Percentiles rank a stretch among this genome's conserved stretches.
Evolutionary conservation across 2,329 filamentous ascomycete species (phyloP).

Genomic region (Aureobasidium sp.): DNA sequence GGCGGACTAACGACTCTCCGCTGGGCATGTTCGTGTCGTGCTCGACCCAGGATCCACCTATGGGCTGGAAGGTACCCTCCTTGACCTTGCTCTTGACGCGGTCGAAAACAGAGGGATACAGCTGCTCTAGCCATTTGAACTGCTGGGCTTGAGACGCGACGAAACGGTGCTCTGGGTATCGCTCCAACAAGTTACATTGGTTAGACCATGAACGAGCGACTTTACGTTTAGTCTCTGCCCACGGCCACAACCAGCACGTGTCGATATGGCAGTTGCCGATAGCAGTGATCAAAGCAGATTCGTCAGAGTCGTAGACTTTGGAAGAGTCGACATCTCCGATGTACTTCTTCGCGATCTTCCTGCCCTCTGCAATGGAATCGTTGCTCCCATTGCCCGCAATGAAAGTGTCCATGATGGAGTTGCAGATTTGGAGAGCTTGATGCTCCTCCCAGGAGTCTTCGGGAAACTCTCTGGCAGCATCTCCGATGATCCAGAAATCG

Average conservation of each 20-base stretch:
- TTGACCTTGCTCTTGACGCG: constrained; percentile 87
- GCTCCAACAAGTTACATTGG: constrained; percentile 90
- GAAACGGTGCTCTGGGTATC: constrained; percentile 90
- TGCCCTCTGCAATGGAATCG: constrained; percentile 67
- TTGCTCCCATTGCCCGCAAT: constrained; percentile 65
- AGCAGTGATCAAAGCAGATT: constrained; percentile 69
- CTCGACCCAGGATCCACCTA: constrained; percentile 97
- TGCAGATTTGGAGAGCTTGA: constrained; percentile 72
- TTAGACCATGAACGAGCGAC: constrained; percentile 93
- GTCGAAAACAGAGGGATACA: constrained; percentile 82
- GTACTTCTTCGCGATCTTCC: constrained; percentile 76
- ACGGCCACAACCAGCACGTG: constrained; percentile 97
- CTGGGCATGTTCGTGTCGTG: constrained; percentile 97
- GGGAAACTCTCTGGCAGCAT: constrained; percentile 87
- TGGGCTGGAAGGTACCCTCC: constrained; percentile 83
- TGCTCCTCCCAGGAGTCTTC: constrained; percentile 83
- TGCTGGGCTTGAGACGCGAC: constrained; percentile 94
- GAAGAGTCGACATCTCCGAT: constrained; percentile 74
- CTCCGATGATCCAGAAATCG: constrained; percentile 92
- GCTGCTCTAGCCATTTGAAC: constrained; percentile 90
- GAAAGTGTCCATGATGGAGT: constrained; percentile 83
- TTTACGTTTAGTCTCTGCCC: constrained; percentile 95
- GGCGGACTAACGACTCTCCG: constrained; percentile 84
- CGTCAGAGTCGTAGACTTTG: constrained; percentile 71
- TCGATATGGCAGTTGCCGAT: constrained; percentile 98